These are phyloP conservation scores for Debaryomycetaceae sp. DNA, from an alignment of 1,139 yeast species.

Conservation along the genomic window DNA sequence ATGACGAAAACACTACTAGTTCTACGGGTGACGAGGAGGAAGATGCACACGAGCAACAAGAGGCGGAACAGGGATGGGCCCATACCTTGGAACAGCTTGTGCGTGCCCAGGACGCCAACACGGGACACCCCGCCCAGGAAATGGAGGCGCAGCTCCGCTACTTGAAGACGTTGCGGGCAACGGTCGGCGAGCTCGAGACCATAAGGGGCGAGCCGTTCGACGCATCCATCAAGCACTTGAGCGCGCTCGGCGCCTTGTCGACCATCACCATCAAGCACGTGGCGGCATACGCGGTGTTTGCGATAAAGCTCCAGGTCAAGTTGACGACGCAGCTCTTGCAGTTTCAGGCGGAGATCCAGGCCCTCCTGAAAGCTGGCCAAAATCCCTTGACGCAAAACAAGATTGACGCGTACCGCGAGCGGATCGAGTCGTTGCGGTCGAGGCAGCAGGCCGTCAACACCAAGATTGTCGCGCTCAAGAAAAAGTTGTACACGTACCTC, in stretches of 20 bases:
- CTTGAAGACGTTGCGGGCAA: background rate
- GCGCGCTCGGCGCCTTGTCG: conserved; percentile 8
- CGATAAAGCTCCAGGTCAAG: conserved; percentile 15
- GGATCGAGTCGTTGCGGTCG: conserved; percentile 7
- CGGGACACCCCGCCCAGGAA: background rate
- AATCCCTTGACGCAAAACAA: background rate
- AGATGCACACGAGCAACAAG: background rate
- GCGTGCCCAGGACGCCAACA: background rate
- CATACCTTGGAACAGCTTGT: background rate
- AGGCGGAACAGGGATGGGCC: background rate
- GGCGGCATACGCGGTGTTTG: conserved; percentile 10
- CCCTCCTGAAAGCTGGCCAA: conserved; percentile 6
- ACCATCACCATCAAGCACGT: conserved; percentile 9
- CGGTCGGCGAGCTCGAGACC: background rate
- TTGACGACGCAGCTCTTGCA: conserved; percentile 12
- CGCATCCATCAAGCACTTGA: conserved; percentile 1
- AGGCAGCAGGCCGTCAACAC: conserved; percentile 15
- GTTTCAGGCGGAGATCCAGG: conserved; percentile 14
- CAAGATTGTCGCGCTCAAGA: conserved; percentile 13
- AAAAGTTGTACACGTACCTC: conserved; percentile 13
- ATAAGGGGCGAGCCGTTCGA: background rate
- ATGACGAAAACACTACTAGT: no score
- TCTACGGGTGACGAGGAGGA: no score
- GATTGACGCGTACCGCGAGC: conserved; percentile 4
- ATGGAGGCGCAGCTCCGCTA: background rate